Evolutionary conservation across 148 eudicot species (phyloP), one percentile per base, ranked within the genome.

Genomic region (Vaccinium darrowii): DNA sequence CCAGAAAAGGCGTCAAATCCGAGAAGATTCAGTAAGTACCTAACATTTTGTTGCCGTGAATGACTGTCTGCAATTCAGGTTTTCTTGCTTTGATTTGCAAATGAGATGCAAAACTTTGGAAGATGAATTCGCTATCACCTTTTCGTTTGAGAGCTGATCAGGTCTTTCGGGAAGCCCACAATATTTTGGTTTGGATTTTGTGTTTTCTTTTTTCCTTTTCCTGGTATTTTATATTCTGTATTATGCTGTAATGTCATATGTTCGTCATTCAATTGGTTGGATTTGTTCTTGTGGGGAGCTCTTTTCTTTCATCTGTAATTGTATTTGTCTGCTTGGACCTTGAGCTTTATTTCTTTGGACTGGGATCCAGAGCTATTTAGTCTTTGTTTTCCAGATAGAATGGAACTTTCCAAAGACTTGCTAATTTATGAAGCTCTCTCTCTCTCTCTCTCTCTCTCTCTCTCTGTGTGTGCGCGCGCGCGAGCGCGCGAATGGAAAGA

Each of bases 21-120:
- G 47, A 87, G 85, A 84, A 90, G 76, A 79, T 27, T 78, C 87
- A 82, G 23, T 85, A 73, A 79, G 39, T 19, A 62, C 79, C 83
- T 39, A 2, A 51, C 56, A 52, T 53, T 58, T 73, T 39, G 73
- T 39, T 77, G 47, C 49, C 27, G 7, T 58, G 27, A 25, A 18
- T 7, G 7, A n/a, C 10, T 13, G 5, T 79, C 25, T 6, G 50
- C 50, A 8, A 77, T 84, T 84, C 62, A 15, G 15, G 47, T 43
- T 43, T 58, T 76, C 54, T 56, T 76, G 39, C 58, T 36, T 49
- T 51, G 58, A 27, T 33, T 3, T 77, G 72, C n/a, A 54, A 72
- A 62, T 39, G 49, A 62, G 79, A 60, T 30, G 23, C 23, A 16
- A 43, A 69, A 27, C 25, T 27, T 21, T 23, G 82, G 47, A 73